phyloP scores from a whole-genome alignment of 2,329 filamentous ascomycete genomes.

The Ophiosphaerella korrae region DNA sequence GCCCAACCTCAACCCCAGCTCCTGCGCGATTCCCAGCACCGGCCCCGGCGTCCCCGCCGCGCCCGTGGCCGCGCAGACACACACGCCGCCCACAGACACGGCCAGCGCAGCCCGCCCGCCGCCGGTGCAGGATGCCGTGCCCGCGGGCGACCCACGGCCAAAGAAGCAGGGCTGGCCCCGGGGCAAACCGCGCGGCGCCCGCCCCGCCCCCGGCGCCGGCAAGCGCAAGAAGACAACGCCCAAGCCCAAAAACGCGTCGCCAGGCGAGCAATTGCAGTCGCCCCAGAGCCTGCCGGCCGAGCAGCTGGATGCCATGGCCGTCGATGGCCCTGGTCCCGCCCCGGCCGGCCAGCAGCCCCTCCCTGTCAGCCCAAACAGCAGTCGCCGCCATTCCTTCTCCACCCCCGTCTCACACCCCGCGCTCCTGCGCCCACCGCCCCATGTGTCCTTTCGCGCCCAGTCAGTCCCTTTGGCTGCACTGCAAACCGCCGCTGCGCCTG shows the following conservation, averaged over 20 bases:
- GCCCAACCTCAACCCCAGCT: constrained; percentile 7
- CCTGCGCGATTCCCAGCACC: constrained; percentile 9
- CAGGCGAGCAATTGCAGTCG: constrained; percentile 38
- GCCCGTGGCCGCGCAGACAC: constrained; percentile 40
- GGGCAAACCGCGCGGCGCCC: constrained; percentile 51
- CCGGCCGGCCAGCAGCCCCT: constrained; percentile 11
- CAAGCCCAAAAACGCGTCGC: constrained; percentile 36
- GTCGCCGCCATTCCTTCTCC: constrained; percentile 42
- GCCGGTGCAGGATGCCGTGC: constrained; percentile 12
- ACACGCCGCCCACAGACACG: constrained; percentile 48
- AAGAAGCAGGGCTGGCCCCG: constrained; percentile 53
- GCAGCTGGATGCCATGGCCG: constrained; percentile 12
- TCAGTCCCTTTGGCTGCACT: constrained; percentile 39
- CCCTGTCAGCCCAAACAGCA: constrained; percentile 10
- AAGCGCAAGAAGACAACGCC: constrained; percentile 49
- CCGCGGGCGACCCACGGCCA: constrained; percentile 35
- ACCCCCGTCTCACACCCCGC: constrained; percentile 6
- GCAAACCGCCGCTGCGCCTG: constrained; percentile 12
- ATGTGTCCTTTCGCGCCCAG: constrained; percentile 25
- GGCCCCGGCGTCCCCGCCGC: constrained; percentile 15
- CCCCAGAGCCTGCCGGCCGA: constrained; percentile 42
- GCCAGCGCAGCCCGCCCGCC: constrained; percentile 14
- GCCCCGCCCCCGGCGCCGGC: constrained; percentile 38
- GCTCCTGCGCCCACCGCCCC: constrained; percentile 1
- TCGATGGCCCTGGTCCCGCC: constrained; percentile 6